Conservation (phyloP, 768 basidiomycete genomes). For the Leccinum boreale region DNA sequence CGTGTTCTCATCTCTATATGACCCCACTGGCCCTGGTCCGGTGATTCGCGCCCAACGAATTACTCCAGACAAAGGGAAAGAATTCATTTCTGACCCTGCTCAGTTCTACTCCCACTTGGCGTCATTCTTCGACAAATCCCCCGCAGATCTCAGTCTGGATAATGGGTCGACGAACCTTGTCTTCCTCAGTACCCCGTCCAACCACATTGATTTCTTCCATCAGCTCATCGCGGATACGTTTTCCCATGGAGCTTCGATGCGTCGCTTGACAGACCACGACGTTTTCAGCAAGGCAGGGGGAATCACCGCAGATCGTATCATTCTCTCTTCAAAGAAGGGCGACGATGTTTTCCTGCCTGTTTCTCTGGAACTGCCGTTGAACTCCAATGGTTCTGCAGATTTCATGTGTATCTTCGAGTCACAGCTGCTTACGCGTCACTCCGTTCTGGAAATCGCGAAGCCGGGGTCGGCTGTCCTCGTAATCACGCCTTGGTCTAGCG, state of each 20-base stretch:
- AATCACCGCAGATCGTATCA: conserved; percentile 61
- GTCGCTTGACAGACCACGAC: conserved; percentile 69
- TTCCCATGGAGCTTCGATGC: conserved; percentile 47
- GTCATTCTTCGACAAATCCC: conserved; percentile 24
- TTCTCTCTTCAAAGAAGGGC: conserved; percentile 52
- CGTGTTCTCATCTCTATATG: conserved; percentile 59
- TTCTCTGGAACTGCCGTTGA: conserved; percentile 55
- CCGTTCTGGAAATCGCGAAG: conserved; percentile 65
- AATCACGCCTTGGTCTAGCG: conserved; percentile 67
- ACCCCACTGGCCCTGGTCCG: conserved; percentile 33
- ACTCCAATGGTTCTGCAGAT: conserved; percentile 51
- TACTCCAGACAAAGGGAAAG: conserved; percentile 52
- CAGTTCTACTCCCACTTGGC: conserved; percentile 43
- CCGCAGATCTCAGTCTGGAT: conserved; percentile 26
- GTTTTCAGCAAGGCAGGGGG: conserved; percentile 72
- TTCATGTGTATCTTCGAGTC: conserved; percentile 77
- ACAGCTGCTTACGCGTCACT: conserved; percentile 73
- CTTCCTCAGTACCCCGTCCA: conserved; percentile 50
- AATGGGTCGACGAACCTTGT: conserved; percentile 39
- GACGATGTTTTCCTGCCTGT: conserved; percentile 46
- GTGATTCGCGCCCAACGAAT: conserved; percentile 55
- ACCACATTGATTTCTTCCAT: conserved; percentile 46
- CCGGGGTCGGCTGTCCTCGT: conserved; percentile 69
- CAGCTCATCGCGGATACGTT: conserved; percentile 57
- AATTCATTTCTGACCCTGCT: conserved; percentile 44